These are phyloP conservation scores for Hericium coralloides DNA, from an alignment of 768 basidiomycete species.

Conservation along the genomic window DNA sequence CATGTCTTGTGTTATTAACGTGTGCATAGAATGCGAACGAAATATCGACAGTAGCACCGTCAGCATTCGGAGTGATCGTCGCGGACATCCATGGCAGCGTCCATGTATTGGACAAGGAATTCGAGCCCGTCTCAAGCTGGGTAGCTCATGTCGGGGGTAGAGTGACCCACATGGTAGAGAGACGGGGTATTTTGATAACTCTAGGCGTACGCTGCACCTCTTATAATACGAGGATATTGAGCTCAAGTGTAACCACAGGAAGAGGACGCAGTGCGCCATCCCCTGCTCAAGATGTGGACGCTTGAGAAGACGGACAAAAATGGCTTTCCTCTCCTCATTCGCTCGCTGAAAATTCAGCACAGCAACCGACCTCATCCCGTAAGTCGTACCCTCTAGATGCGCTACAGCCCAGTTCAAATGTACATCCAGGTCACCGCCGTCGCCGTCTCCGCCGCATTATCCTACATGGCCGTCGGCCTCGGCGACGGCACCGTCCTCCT, in stretches of 20 bases:
- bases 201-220: slow-evolving; percentile 58
- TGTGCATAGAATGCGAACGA: slow-evolving; percentile 42
- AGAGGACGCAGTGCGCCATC: slow-evolving; percentile 57
- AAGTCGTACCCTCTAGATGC: slow-evolving; percentile 11
- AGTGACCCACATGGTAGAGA: slow-evolving; percentile 83
- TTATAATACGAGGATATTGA: background rate
- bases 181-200: slow-evolving; percentile 74
- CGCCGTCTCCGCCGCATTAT: slow-evolving; percentile 66
- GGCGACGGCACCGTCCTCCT: slow-evolving; percentile 90
- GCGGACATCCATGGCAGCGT: slow-evolving; percentile 84
- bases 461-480: slow-evolving; percentile 88
- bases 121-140: slow-evolving; percentile 68
- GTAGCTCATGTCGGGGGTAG: slow-evolving; percentile 70
- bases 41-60: slow-evolving; percentile 60
- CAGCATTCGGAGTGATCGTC: slow-evolving; percentile 59
- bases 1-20: background rate
- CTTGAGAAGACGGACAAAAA: slow-evolving; percentile 62
- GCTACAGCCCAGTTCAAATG: background rate
- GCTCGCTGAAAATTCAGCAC: slow-evolving; percentile 70
- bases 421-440: slow-evolving; percentile 45
- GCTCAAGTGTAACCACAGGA: slow-evolving; percentile 38
- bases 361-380: slow-evolving; percentile 76
- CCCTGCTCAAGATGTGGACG: slow-evolving; percentile 86
- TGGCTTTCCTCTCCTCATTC: slow-evolving; percentile 51
- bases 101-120: slow-evolving; percentile 66